Conservation (phyloP, 495 filamentous ascomycete species). For the Tetracladium setigerum region DNA sequence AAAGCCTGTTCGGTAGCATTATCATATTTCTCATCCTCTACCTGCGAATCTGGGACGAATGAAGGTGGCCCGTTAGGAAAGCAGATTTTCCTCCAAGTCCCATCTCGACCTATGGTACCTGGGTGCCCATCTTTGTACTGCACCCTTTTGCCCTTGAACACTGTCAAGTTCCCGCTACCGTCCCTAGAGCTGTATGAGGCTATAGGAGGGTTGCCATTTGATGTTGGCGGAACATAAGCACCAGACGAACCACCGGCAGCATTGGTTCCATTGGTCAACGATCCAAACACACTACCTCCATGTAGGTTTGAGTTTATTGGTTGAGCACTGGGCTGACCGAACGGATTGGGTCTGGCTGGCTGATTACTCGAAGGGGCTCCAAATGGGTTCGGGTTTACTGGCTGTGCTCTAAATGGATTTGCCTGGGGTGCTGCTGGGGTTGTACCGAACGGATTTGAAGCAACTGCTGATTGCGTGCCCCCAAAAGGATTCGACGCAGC, state of each 20-base stretch:
- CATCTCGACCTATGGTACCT: slow-evolving; percentile 5
- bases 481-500: neutral
- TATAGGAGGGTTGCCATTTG: slow-evolving; percentile 1
- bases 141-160: slow-evolving; percentile 20
- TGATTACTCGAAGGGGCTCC: neutral
- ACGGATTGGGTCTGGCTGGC: slow-evolving; percentile 2
- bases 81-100: slow-evolving; percentile 20
- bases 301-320: neutral
- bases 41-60: slow-evolving; percentile 3
- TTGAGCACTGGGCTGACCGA: slow-evolving; percentile 1
- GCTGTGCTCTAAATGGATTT: slow-evolving; percentile 10
- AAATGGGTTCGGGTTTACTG: slow-evolving; percentile 9
- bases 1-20: slow-evolving; percentile 14
- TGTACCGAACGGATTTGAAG: slow-evolving; percentile 11
- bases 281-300: neutral
- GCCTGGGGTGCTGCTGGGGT: neutral
- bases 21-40: slow-evolving; percentile 11
- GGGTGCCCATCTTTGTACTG: slow-evolving; percentile 14
- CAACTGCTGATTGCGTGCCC: neutral
- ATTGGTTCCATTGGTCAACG: neutral
- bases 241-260: neutral
- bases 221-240: neutral
- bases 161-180: slow-evolving; percentile 4
- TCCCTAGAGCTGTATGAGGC: slow-evolving; percentile 11
- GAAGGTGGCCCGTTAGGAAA: slow-evolving; percentile 21